Conservation (phyloP, 345 rosid species). For the Acer campestre region DNA sequence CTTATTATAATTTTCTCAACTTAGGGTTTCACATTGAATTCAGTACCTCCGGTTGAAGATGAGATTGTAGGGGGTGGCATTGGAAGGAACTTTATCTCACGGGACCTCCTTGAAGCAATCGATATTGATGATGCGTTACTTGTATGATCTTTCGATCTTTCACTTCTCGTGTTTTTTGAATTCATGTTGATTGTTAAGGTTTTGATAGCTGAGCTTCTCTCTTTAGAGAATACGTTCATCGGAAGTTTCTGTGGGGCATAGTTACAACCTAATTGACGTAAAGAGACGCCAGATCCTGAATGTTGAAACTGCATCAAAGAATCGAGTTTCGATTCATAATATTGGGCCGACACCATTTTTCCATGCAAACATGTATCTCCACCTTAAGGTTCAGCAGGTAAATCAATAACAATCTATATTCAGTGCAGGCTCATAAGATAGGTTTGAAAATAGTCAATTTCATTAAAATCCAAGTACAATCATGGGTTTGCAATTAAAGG, state of each 20-base stretch:
- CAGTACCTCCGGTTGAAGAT: slow-evolving; percentile 54
- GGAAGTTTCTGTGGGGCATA: slow-evolving; percentile 59
- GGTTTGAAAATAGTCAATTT: not conserved
- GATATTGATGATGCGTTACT: slow-evolving; percentile 44
- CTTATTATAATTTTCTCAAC: not conserved
- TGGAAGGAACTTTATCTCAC: slow-evolving; percentile 56
- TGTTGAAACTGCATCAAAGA: slow-evolving; percentile 58
- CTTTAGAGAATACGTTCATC: slow-evolving; percentile 43
- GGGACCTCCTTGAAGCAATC: slow-evolving; percentile 62
- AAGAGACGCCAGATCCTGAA: slow-evolving; percentile 39
- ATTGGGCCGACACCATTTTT: slow-evolving; percentile 50
- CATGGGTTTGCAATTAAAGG: slow-evolving; percentile 27
- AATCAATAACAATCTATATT: slow-evolving; percentile 8
- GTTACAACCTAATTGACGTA: slow-evolving; percentile 54
- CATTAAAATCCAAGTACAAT: slow-evolving; percentile 12
- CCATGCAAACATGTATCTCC: slow-evolving; percentile 71
- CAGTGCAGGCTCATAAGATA: slow-evolving; percentile 1
- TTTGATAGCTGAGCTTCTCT: slow-evolving; percentile 10
- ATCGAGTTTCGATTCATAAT: slow-evolving; percentile 48
- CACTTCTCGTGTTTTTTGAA: not conserved
- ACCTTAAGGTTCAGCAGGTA: slow-evolving; percentile 59
- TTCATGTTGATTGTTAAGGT: not conserved
- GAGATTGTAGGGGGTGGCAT: slow-evolving; percentile 50
- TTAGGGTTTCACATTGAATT: slow-evolving; percentile 58
- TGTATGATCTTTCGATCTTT: slow-evolving; percentile 26